A percentile compares a stretch with the other conserved stretches of the same genome.
phyloP scores from a whole-genome alignment of 2,329 filamentous ascomycete species.

The Fusarium cyanostomum region DNA sequence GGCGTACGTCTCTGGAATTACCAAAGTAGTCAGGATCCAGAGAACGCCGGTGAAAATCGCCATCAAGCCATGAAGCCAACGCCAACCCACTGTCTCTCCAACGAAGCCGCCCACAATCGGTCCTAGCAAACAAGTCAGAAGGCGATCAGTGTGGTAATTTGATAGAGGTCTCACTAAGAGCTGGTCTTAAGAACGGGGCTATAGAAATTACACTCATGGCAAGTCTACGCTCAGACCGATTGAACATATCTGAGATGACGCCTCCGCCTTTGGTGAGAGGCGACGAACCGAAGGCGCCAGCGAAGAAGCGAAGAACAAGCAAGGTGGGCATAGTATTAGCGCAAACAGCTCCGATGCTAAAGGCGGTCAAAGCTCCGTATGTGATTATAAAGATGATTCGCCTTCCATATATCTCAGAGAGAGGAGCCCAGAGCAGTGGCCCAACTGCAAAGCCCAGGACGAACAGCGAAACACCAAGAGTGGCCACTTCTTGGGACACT shows the following conservation, averaged over 20 bases:
- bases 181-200: slow-evolving; percentile 50
- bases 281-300: slow-evolving; percentile 66
- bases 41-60: slow-evolving; percentile 54
- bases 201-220: slow-evolving; percentile 65
- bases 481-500: slow-evolving; percentile 61
- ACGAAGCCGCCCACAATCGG: slow-evolving; percentile 68
- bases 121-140: slow-evolving; percentile 35
- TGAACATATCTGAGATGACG: slow-evolving; percentile 66
- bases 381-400: slow-evolving; percentile 67
- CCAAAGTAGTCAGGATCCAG: slow-evolving; percentile 51
- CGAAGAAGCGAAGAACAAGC: slow-evolving; percentile 70
- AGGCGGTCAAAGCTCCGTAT: slow-evolving; percentile 65
- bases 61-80: slow-evolving; percentile 53
- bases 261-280: slow-evolving; percentile 66
- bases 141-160: rapidly evolving
- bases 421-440: slow-evolving; percentile 71
- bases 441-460: slow-evolving; percentile 70
- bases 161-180: slow-evolving; percentile 1
- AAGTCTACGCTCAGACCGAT: slow-evolving; percentile 57
- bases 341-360: slow-evolving; percentile 68
- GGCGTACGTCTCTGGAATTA: slow-evolving; percentile 51
- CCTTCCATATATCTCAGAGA: slow-evolving; percentile 70
- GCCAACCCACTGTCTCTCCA: slow-evolving; percentile 64
- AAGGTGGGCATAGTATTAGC: slow-evolving; percentile 65
- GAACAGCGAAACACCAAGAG: slow-evolving; percentile 70